These are phyloP conservation scores for Metschnikowia dekortorum DNA, from an alignment of 805 yeast genomes.

Conservation along the genomic window DNA sequence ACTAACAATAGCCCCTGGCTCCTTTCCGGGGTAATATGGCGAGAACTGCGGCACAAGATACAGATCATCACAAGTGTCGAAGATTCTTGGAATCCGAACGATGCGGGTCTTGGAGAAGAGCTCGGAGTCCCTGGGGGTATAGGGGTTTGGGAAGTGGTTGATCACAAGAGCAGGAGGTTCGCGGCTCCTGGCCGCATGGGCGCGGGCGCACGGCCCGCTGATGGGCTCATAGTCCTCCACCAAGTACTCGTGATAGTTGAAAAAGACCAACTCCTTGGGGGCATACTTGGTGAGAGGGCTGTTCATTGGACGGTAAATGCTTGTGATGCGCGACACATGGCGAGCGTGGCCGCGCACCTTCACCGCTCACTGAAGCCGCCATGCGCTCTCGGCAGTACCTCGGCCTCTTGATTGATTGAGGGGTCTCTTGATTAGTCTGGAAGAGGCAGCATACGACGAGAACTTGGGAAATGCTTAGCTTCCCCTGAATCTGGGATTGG, in stretches of 20 bases:
- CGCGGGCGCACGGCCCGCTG: not conserved
- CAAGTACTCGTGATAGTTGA: constrained; percentile 65
- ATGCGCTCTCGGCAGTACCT: too few relatives aligned
- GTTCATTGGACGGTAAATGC: constrained; percentile 10
- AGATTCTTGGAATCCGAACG: constrained; percentile 60
- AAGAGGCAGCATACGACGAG: too few relatives aligned
- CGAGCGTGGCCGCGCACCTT: too few relatives aligned
- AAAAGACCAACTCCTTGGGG: constrained; percentile 33
- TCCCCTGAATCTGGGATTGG: too few relatives aligned
- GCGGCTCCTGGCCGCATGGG: constrained; percentile 16
- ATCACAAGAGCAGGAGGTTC: constrained; percentile 32
- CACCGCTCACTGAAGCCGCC: too few relatives aligned
- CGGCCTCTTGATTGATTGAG: too few relatives aligned
- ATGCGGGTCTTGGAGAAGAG: constrained; percentile 44
- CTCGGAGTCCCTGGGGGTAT: constrained; percentile 30
- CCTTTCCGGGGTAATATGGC: constrained; percentile 50
- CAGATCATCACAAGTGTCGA: constrained; percentile 24
- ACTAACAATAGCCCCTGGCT: constrained; percentile 51
- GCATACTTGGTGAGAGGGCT: constrained; percentile 20
- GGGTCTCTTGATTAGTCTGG: too few relatives aligned
- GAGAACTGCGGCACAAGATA: constrained; percentile 56
- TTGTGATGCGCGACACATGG: not conserved
- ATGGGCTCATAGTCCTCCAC: constrained; percentile 12
- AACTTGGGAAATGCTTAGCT: too few relatives aligned
- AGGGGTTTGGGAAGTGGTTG: constrained; percentile 65